Conservation (phyloP, 2,329 filamentous ascomycete species). For the Penicillium sp. region DNA sequence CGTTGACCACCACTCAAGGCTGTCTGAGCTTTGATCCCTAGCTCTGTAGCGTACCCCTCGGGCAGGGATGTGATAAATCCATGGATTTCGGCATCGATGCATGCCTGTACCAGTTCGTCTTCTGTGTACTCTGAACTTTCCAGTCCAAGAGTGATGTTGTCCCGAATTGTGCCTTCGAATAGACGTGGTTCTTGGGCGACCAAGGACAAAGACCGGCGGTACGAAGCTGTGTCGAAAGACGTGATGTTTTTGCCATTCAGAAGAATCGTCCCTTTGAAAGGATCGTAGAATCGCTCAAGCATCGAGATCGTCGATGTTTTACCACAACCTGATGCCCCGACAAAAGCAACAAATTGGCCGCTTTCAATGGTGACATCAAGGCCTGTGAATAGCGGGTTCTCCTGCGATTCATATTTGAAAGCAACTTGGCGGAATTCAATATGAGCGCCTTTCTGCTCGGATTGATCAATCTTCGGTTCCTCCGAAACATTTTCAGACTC, state of each 20-base stretch:
- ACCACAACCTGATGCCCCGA: constrained; percentile 62
- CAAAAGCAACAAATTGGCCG: constrained; percentile 55
- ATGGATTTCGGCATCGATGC: constrained; percentile 56
- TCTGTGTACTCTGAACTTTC: constrained; percentile 38
- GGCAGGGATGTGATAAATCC: constrained; percentile 59
- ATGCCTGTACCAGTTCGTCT: constrained; percentile 51
- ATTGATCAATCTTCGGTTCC: background rate
- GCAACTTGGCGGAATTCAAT: constrained; percentile 38
- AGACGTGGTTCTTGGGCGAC: constrained; percentile 51
- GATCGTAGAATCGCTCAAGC: constrained; percentile 58
- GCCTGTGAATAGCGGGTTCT: constrained; percentile 33
- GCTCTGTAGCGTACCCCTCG: constrained; percentile 54
- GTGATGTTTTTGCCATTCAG: constrained; percentile 38
- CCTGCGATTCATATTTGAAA: constrained; percentile 43
- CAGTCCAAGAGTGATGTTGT: constrained; percentile 54
- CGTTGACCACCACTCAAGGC: constrained; percentile 60
- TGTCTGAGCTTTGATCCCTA: constrained; percentile 53
- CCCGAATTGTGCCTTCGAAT: constrained; percentile 51
- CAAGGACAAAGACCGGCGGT: constrained; percentile 38
- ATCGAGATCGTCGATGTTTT: constrained; percentile 70
- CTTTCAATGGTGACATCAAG: constrained; percentile 40
- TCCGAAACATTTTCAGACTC: constrained; percentile 1
- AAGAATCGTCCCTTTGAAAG: constrained; percentile 42
- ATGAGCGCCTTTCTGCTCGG: constrained; percentile 25
- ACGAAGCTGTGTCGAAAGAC: constrained; percentile 32